Evolutionary conservation across 2,329 filamentous ascomycete genomes (phyloP).

Genomic region (Botrytis elliptica): DNA sequence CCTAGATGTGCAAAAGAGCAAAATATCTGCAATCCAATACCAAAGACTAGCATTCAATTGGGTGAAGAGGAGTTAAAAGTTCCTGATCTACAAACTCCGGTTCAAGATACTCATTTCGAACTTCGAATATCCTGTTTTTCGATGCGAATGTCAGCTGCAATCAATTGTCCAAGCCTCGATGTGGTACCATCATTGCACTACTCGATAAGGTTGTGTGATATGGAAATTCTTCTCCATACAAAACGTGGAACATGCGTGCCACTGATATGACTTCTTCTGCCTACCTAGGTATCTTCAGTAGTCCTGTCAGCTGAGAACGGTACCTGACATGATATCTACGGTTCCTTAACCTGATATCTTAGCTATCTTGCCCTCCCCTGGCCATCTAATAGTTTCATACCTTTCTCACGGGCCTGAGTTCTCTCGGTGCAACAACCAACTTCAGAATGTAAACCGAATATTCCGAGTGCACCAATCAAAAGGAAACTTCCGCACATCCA

Average conservation of each 20-base stretch:
- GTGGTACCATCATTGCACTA: background rate
- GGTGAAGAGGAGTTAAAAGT: background rate
- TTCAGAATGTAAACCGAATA: background rate
- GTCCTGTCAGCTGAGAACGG: conserved; percentile 16
- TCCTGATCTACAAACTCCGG: conserved; percentile 4
- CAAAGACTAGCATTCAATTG: background rate
- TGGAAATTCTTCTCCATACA: background rate
- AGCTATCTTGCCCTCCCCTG: background rate
- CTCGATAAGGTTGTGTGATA: background rate
- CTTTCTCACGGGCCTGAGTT: background rate
- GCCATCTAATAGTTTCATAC: background rate
- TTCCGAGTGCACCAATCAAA: background rate
- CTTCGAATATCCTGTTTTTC: background rate
- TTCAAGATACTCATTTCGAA: background rate
- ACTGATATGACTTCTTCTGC: conserved; percentile 6
- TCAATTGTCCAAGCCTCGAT: background rate
- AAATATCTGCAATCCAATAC: conserved; percentile 2
- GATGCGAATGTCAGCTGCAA: conserved; percentile 1
- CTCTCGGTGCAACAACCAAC: background rate
- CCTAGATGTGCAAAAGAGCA: background rate
- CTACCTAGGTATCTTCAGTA: background rate
- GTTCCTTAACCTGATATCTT: background rate
- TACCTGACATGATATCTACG: conserved; percentile 13
- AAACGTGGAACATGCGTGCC: conserved; percentile 14
- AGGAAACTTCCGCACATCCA: background rate